Evolutionary conservation across 2,329 filamentous ascomycete species (phyloP).

Genomic region (Penicillium sp.): DNA sequence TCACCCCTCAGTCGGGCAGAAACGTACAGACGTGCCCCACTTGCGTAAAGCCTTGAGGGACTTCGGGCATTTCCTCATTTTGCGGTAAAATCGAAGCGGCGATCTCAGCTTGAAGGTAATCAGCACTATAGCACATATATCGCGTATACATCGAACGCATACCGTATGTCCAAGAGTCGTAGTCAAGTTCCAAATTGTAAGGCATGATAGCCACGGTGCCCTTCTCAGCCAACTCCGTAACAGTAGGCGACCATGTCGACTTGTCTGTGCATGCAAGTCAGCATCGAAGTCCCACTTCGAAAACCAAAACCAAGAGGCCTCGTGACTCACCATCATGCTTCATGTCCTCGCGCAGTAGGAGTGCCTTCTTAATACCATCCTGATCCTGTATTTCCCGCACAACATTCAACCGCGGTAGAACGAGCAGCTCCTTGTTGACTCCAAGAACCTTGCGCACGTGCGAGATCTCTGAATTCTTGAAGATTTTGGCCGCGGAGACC

Average conservation of each 20-base stretch:
- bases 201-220: conserved; percentile 70
- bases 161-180: conserved; percentile 84
- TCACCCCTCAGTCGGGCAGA: conserved; percentile 1
- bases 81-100: conserved; percentile 78
- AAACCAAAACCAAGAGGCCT: neutral
- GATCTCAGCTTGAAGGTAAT: conserved; percentile 64
- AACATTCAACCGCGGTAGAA: conserved; percentile 60
- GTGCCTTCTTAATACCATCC: conserved; percentile 44
- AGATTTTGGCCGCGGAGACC: conserved; percentile 73
- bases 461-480: conserved; percentile 72
- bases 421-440: conserved; percentile 64
- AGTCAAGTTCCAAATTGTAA: conserved; percentile 73
- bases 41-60: conserved; percentile 81
- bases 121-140: neutral
- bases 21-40: conserved; percentile 78
- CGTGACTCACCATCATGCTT: conserved; percentile 41
- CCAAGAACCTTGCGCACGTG: conserved; percentile 66
- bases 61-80: conserved; percentile 68
- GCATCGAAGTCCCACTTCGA: conserved; percentile 1
- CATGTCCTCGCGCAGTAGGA: conserved; percentile 40
- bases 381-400: conserved; percentile 59
- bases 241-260: conserved; percentile 70
- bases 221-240: conserved; percentile 66
- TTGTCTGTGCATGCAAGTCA: conserved; percentile 49
- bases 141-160: conserved; percentile 28